phyloP scores from a whole-genome alignment of 805 yeast species.

The Pichia exigua region DNA sequence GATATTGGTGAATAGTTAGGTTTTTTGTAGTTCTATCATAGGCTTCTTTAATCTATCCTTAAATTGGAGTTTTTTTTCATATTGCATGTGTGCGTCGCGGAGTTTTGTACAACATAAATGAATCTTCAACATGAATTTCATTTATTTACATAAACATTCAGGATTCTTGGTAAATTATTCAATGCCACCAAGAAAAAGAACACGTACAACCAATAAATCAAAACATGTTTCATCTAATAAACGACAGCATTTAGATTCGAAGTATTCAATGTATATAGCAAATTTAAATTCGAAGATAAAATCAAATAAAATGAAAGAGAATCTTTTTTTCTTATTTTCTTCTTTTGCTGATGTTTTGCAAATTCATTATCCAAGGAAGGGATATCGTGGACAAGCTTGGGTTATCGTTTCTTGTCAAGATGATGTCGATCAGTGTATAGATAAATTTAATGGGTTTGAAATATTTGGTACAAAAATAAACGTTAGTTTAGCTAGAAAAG shows the following conservation, averaged over 20 bases:
- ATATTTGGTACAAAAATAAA: conserved; percentile 47
- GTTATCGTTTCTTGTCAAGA: conserved; percentile 40
- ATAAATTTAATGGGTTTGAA: conserved; percentile 36
- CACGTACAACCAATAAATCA: background rate
- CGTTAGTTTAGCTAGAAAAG: conserved; percentile 35
- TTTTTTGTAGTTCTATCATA: background rate
- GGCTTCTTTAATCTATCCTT: too few species aligned
- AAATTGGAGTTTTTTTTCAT: background rate
- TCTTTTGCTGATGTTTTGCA: conserved; percentile 60
- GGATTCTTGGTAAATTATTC: background rate
- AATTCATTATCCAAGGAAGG: conserved; percentile 34
- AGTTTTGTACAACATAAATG: background rate
- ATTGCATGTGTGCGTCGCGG: background rate
- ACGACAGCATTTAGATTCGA: conserved; percentile 6
- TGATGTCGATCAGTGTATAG: conserved; percentile 45
- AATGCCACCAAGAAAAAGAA: conserved; percentile 14
- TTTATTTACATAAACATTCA: background rate
- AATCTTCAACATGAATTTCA: background rate
- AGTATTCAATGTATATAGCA: conserved; percentile 46
- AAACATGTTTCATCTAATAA: background rate
- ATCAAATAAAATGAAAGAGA: conserved; percentile 36
- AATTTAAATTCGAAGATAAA: conserved; percentile 54
- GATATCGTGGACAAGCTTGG: conserved; percentile 63
- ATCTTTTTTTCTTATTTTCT: conserved; percentile 50
- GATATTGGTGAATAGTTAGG: conserved; percentile 52